phyloP scores from a whole-genome alignment of 345 rosid species.

The Pistacia atlantica region DNA sequence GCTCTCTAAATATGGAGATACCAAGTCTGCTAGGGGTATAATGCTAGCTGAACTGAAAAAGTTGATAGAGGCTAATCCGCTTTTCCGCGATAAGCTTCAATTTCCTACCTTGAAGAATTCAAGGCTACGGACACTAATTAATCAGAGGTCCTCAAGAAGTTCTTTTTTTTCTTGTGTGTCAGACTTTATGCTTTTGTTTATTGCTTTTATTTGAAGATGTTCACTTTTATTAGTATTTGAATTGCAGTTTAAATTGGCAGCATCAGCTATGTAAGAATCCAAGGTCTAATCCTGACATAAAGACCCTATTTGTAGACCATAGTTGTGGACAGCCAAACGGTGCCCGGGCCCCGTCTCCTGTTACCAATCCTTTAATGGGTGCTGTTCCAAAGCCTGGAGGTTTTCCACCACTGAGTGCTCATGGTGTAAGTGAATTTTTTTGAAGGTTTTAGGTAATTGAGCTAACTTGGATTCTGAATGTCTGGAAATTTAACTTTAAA shows the following conservation, averaged over 20 bases:
- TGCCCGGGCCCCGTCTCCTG: constrained; percentile 74
- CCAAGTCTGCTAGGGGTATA: constrained; percentile 78
- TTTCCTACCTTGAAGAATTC: constrained; percentile 79
- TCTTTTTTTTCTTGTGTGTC: constrained; percentile 13
- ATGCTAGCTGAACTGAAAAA: constrained; percentile 86
- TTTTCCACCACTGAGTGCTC: constrained; percentile 62
- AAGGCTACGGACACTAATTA: constrained; percentile 76
- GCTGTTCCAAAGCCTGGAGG: constrained; percentile 60
- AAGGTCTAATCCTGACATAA: constrained; percentile 79
- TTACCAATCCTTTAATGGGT: constrained; percentile 72
- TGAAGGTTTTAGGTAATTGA: background rate
- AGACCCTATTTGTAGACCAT: constrained; percentile 81
- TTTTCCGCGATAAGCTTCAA: constrained; percentile 91
- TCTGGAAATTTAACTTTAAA: constrained; percentile 21
- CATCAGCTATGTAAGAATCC: constrained; percentile 85
- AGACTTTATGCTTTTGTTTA: background rate
- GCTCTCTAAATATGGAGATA: constrained; percentile 83
- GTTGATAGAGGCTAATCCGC: constrained; percentile 81
- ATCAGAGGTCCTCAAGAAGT: constrained; percentile 61
- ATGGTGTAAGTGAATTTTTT: constrained; percentile 58
- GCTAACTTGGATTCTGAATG: constrained; percentile 13
- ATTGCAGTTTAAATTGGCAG: constrained; percentile 85
- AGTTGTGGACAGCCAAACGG: constrained; percentile 77
- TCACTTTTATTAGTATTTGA: constrained; percentile 18
- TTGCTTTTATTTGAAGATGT: constrained; percentile 13